Evolutionary conservation across 345 rosid genomes (phyloP).

Genomic region (Sapria himalayana): DNA sequence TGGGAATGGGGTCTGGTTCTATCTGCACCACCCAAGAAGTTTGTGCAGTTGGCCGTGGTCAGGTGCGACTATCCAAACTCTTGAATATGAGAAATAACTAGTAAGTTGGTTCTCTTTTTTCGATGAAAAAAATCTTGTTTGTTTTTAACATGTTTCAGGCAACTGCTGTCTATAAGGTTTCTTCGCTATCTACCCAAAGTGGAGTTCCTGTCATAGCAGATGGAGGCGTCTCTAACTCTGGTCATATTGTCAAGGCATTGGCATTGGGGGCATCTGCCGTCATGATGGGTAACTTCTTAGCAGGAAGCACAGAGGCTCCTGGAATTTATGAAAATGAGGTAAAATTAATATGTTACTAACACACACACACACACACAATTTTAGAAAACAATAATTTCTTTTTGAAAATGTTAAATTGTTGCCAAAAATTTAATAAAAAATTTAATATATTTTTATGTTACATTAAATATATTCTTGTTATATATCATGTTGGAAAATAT

Average conservation of each 20-base stretch:
- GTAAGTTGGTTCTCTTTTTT: neutral
- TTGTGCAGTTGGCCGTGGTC: constrained; percentile 88
- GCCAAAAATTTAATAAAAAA: too few species aligned
- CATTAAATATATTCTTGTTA: too few species aligned
- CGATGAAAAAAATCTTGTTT: neutral
- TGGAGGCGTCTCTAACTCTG: constrained; percentile 92
- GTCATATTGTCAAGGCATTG: constrained; percentile 86
- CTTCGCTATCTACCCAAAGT: constrained; percentile 46
- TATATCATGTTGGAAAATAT: too few species aligned
- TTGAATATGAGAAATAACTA: neutral
- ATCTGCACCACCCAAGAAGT: constrained; percentile 95
- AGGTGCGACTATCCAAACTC: constrained; percentile 23
- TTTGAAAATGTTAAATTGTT: too few species aligned
- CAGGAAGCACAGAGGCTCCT: constrained; percentile 85
- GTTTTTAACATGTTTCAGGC: constrained; percentile 26
- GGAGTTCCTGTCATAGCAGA: constrained; percentile 83
- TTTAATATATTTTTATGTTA: too few species aligned
- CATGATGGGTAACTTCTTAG: constrained; percentile 94
- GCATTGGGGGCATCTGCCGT: constrained; percentile 82
- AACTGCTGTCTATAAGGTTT: constrained; percentile 87
- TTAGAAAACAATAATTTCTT: too few species aligned
- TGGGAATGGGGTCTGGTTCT: constrained; percentile 94
- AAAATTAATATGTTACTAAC: too few species aligned
- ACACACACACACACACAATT: too few species aligned
- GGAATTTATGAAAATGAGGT: constrained; percentile 54